Evolutionary conservation across 2,329 filamentous ascomycete species (phyloP), one percentile per base, ranked within the genome.

Genomic region (Colletotrichum euphorbiae): DNA sequence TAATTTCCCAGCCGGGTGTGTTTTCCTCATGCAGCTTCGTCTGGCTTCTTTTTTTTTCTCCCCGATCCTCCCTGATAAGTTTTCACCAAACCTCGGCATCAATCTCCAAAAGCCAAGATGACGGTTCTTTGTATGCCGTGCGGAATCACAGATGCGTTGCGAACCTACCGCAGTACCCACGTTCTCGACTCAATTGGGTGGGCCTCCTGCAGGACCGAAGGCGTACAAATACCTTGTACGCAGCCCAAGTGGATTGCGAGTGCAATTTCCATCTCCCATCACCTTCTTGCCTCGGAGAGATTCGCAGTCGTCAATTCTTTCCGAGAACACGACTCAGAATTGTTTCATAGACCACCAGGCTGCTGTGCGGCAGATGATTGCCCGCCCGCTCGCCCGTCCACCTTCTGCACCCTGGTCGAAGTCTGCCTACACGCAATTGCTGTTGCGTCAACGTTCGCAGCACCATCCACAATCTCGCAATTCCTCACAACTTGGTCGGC

Each of bases 121-220:
- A 48, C 8, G 42, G 24, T 40, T 21, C 43, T 36, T 33, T 40
- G 4, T 19, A 5, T 28, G 31, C 9, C 4, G 60, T 64, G 60
- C 60, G 65, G 58, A 63, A 67, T n/a, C n/a, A n/a, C n/a, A n/a
- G n/a, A n/a, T 21, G n/a, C 12, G 52, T 68, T 64, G 60, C 60
- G 45, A 68, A 58, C 31, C 28, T 21, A 45, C n/a, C n/a, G n/a
- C n/a, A n/a, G n/a, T n/a, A n/a, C 21, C 19, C 62, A 54, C 52
- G 60, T 63, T 28, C 31, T 62, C 59, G 19, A 46, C 45, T 24
- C 12, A 46, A 45, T 38, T 46, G 60, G 28, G 65, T 61, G 38
- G 64, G 52, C 65, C 60, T 68, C 64, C 65, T 58, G 60, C 65
- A 68, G 54, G 50, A 59, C 43, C 46, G 8, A 28, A 40, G 21